A percentile compares a stretch with the other conserved stretches of the same genome.
Evolutionary conservation across 139 green algal genomes (phyloP).

Genomic region (Coelastrella sp.): DNA sequence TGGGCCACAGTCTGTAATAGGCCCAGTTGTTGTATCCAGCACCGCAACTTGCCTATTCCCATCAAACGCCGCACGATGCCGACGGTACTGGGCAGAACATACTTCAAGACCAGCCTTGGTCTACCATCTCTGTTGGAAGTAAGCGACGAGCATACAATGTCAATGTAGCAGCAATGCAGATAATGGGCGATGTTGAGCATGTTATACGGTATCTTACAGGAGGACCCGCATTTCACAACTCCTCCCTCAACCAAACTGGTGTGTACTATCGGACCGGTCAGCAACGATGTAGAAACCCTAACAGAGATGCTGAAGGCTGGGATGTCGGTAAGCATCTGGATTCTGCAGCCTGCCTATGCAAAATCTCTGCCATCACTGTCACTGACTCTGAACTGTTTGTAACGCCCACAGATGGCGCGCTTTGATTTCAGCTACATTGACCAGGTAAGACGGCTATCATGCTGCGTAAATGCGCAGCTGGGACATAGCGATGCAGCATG

Average conservation of each 20-base stretch:
- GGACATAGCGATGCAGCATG: not conserved
- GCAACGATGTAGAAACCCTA: conserved; percentile 72
- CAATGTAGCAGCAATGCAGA: not conserved
- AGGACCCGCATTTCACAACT: conserved; percentile 6
- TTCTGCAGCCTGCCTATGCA: not conserved
- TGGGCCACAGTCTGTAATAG: no score
- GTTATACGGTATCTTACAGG: not conserved
- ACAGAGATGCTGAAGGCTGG: conserved; percentile 74
- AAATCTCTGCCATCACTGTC: not conserved
- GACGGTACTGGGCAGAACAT: conserved; percentile 30
- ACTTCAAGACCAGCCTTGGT: conserved; percentile 20
- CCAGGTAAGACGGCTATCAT: conserved; percentile 40
- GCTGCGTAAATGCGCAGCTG: not conserved
- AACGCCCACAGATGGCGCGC: conserved; percentile 58
- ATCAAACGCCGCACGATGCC: conserved; percentile 5
- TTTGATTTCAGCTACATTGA: conserved; percentile 69
- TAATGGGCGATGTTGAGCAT: not conserved
- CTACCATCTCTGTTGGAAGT: conserved; percentile 38
- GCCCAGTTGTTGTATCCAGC: not conserved
- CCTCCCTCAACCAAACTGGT: conserved; percentile 63
- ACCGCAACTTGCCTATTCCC: not conserved
- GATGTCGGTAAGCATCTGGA: conserved; percentile 67
- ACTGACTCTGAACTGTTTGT: not conserved
- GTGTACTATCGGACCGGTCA: conserved; percentile 81
- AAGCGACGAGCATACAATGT: not conserved